Conservation (phyloP, 805 yeast genomes). For the Candida golubevii region DNA sequence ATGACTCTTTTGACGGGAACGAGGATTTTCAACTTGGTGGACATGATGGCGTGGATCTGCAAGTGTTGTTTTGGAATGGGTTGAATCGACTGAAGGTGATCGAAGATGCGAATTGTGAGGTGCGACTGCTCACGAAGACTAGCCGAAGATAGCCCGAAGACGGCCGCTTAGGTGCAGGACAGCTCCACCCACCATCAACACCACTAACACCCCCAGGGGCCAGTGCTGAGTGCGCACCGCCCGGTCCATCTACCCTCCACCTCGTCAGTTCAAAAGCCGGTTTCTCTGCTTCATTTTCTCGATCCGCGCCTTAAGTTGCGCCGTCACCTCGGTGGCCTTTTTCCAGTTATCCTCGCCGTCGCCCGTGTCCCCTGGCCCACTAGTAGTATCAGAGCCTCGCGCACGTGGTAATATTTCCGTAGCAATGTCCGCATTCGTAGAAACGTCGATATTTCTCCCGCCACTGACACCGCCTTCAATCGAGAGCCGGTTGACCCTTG, state of each 20-base stretch:
- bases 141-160: too few relatives aligned
- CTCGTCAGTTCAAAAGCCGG: slow-evolving; percentile 9
- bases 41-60: slow-evolving; percentile 1
- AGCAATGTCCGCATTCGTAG: not conserved
- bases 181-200: too few relatives aligned
- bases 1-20: slow-evolving; percentile 95
- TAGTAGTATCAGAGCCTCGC: not conserved
- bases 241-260: not conserved
- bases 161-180: too few relatives aligned
- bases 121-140: too few relatives aligned
- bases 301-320: slow-evolving; percentile 78
- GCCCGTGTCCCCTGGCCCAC: not conserved
- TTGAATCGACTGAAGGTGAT: too few relatives aligned
- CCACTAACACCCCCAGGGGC: too few relatives aligned
- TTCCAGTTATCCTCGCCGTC: slow-evolving; percentile 70
- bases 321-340: slow-evolving; percentile 86
- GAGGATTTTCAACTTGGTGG: slow-evolving; percentile 58
- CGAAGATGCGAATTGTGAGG: too few relatives aligned
- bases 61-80: too few relatives aligned
- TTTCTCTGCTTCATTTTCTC: slow-evolving; percentile 80
- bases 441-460: not conserved
- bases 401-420: not conserved
- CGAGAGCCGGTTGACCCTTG: slow-evolving; percentile 38
- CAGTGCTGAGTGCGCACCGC: too few relatives aligned
- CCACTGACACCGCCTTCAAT: slow-evolving; percentile 25